Conservation (phyloP, 257 asterid species). For the Solanum habrochaites region DNA sequence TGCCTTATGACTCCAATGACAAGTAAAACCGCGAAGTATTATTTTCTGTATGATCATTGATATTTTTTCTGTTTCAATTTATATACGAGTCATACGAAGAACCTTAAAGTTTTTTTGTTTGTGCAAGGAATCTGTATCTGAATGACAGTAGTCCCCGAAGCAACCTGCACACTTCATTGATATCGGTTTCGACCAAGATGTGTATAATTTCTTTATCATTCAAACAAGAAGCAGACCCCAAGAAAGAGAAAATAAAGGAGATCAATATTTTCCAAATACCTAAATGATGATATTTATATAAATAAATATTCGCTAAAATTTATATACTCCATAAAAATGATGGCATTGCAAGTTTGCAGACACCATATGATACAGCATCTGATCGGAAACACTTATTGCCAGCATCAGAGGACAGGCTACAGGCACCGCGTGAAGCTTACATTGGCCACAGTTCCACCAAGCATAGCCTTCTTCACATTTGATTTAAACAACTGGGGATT, state of each 20-base stretch:
- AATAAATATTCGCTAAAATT: not conserved
- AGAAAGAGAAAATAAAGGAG: not conserved
- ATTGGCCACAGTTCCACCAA: conserved; percentile 32
- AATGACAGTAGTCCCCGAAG: not conserved
- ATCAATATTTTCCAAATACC: not conserved
- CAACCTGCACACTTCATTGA: not conserved
- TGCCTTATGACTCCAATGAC: not conserved
- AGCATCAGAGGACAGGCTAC: not conserved
- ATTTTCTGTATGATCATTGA: not conserved
- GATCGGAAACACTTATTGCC: not conserved
- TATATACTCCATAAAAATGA: not conserved
- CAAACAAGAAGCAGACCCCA: not conserved
- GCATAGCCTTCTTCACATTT: conserved; percentile 40
- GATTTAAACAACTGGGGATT: conserved; percentile 23
- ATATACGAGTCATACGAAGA: not conserved
- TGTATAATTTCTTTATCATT: not conserved
- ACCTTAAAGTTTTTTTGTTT: not conserved
- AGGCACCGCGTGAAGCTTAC: conserved; percentile 20
- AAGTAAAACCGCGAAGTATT: not conserved
- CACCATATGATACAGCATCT: not conserved
- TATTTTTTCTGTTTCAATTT: not conserved
- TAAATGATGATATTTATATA: not conserved
- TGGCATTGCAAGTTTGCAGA: not conserved
- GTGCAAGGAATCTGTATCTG: not conserved
- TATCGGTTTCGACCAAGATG: not conserved